Conservation (phyloP, 352 stramenopile genomes). For the Peronospora farinosa region DNA sequence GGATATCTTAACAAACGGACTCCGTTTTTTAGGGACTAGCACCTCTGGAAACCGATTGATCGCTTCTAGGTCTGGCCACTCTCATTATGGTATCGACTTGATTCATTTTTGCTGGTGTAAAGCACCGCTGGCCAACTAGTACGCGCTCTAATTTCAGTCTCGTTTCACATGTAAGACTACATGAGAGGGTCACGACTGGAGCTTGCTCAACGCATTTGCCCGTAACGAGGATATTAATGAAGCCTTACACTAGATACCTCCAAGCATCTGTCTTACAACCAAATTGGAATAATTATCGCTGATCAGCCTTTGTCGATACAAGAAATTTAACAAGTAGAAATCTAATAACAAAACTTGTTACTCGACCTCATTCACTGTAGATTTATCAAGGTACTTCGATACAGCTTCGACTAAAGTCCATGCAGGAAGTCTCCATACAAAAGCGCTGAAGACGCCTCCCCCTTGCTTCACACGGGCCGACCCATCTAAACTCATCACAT, state of each 20-base stretch:
- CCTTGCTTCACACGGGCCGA: too few species aligned
- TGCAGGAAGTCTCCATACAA: constrained; percentile 13
- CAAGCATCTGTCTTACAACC: constrained; percentile 1
- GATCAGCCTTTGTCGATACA: not conserved
- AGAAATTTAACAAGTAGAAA: not conserved
- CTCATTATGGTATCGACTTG: too few species aligned
- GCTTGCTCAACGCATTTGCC: not conserved
- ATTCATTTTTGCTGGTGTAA: too few species aligned
- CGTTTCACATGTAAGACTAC: too few species aligned
- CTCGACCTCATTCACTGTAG: constrained; percentile 21
- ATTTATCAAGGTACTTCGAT: not conserved
- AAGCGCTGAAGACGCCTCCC: constrained; percentile 4
- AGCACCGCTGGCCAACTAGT: too few species aligned
- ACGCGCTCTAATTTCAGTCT: too few species aligned
- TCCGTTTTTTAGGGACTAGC: too few species aligned
- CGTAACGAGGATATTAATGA: not conserved
- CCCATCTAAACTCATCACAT: too few species aligned
- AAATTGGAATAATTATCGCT: constrained; percentile 5
- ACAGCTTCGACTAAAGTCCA: constrained; percentile 2
- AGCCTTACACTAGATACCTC: constrained; percentile 7
- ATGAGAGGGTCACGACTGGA: too few species aligned
- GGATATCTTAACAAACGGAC: too few species aligned
- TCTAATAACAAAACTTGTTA: constrained; percentile 10
- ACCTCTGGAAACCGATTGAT: too few species aligned
- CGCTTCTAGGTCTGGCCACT: too few species aligned